Evolutionary conservation across 225 moss, liverwort and hornwort species (phyloP).

Genomic region (Sphagnum tenellum): DNA sequence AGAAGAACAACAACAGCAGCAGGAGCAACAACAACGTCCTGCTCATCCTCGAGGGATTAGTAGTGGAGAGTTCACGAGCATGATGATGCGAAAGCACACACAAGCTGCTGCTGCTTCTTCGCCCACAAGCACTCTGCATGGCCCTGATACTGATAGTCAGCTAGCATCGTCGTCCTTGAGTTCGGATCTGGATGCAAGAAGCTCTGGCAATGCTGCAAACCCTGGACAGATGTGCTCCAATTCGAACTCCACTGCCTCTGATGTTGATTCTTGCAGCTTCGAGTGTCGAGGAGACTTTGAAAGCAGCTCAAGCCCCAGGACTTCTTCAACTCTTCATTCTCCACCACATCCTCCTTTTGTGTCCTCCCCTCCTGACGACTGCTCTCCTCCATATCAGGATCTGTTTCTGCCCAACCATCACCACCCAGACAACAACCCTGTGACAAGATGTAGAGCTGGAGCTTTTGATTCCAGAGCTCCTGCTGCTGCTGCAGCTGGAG

Average conservation of each 20-base stretch:
- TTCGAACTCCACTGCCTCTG: slow-evolving; percentile 29
- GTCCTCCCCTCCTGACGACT: slow-evolving; percentile 16
- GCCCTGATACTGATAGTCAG: slow-evolving; percentile 35
- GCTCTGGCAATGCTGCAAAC: slow-evolving; percentile 22
- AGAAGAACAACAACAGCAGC: too few species aligned
- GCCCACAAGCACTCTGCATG: slow-evolving; percentile 45
- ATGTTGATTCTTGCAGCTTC: slow-evolving; percentile 9
- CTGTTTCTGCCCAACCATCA: too few species aligned
- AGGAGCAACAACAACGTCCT: too few species aligned
- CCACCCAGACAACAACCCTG: too few species aligned
- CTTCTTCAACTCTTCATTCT: slow-evolving; percentile 8
- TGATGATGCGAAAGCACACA: slow-evolving; percentile 4
- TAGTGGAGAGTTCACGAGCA: background rate
- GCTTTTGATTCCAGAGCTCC: slow-evolving; percentile 7
- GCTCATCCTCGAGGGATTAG: too few species aligned
- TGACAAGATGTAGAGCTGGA: slow-evolving; percentile 27
- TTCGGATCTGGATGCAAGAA: slow-evolving; percentile 20
- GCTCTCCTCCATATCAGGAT: too few species aligned
- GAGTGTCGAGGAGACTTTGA: slow-evolving; percentile 18
- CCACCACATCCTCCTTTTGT: slow-evolving; percentile 25
- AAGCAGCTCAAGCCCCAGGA: slow-evolving; percentile 9
- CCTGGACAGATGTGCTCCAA: slow-evolving; percentile 28
- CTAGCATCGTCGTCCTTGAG: slow-evolving; percentile 55
- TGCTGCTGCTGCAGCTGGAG: slow-evolving; percentile 17
- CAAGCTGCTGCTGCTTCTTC: slow-evolving; percentile 17